These are phyloP conservation scores for Miscanthus lutarioriparius DNA, from an alignment of 176 grass and related monocot genomes.

Conservation along the genomic window DNA sequence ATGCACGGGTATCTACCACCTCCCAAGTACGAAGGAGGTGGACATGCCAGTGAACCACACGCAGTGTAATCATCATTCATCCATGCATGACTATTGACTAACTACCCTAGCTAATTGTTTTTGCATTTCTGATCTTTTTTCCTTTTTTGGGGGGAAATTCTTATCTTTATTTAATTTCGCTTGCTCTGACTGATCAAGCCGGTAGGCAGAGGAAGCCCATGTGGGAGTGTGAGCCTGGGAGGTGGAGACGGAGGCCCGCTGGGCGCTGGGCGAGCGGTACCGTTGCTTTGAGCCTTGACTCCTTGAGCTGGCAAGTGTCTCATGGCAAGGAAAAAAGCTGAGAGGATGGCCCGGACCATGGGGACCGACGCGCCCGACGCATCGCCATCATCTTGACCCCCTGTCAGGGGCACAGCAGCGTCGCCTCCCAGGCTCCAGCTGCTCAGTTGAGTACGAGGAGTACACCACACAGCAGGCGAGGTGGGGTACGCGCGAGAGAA, in stretches of 20 bases:
- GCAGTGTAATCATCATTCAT: not conserved
- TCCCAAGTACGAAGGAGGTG: no score
- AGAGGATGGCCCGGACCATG: not conserved
- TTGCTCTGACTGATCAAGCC: not conserved
- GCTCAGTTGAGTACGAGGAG: not conserved
- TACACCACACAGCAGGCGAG: no score
- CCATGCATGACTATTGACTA: not conserved
- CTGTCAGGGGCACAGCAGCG: not conserved
- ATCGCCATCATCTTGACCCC: no score
- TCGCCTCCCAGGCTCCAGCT: conserved; percentile 12
- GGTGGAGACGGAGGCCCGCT: no score
- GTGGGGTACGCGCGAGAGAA: not conserved
- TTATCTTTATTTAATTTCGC: not conserved
- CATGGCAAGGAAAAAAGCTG: not conserved
- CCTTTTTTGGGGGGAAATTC: no score
- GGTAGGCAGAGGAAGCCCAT: conserved; percentile 5
- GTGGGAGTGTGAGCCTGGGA: no score
- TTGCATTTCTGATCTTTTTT: not conserved
- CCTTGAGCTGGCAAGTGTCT: conserved; percentile 35
- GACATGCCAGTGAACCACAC: no score
- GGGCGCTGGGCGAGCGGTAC: not conserved
- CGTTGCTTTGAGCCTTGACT: not conserved
- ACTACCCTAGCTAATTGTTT: not conserved
- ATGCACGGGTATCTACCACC: no score
- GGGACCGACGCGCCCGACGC: not conserved